Base-by-base conservation (phyloP, 75 land plant species). In the Cunninghamia lanceolata region DNA sequence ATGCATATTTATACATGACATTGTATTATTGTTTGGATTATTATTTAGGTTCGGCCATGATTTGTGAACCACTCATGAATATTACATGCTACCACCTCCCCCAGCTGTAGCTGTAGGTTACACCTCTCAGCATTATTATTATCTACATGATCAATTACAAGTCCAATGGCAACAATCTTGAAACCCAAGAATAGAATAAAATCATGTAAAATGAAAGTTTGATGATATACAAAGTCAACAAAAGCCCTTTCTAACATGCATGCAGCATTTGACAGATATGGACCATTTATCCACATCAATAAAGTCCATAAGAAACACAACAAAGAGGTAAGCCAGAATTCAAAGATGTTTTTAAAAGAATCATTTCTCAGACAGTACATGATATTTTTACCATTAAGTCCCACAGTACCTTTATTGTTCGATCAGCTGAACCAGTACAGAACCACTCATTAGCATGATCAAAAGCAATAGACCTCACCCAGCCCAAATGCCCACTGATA, bases 381-480 rank as follows among this genome's bases (percentile, higher is more conserved):
- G 78, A 76, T 4, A 7, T 76, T 76, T 76, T 36, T n/a, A n/a
- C 38, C 50, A 11, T n/a, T 47, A 19, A 87, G 43, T 7, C 19
- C 13, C 76, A 76, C 43, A 92, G 17, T 63, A 88, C 99, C 95
- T 98, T 98, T 76, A 98, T 98, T 59, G 99, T 98, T 17, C 99
- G 93, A 88, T 98, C 99, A 4, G 99, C 99, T 84, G 99, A 98
- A 11, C 99, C 99, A 75, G 99, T 98, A 86, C 99, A 98, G 86
- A 98, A 98, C 99, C 99, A 98, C 53, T 91, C 84, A 88, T 98
- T 98, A 79, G 99, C 94, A n/a, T 96, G 99, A 89, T 98, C 99
- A 89, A 98, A 94, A 53, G 99, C 99, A 86, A 98, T 83, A 35
- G 99, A 96, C 84, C 99, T 93, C 85, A 98, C 99, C 99, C 99